Evolutionary conservation across 305 asterid genomes (phyloP), one percentile per base, ranked within the genome.

Genomic region (Plantago rigida): DNA sequence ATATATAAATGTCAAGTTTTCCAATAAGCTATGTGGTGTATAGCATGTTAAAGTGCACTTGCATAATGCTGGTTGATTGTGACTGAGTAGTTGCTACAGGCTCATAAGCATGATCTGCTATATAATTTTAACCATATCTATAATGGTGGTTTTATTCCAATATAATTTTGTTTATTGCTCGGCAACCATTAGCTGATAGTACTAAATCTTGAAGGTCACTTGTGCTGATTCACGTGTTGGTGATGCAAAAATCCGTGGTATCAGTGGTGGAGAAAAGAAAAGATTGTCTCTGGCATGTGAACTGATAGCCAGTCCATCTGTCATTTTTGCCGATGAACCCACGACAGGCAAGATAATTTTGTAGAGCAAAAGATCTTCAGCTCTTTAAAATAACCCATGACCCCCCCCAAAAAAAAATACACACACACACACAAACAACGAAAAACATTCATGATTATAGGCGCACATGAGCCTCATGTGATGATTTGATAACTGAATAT

Each of bases 221-320:
- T 88, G 97, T 76, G 99, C 97, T 65, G 96, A 92, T 81, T 83
- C 96, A 22, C 82, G 89, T 39, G 89, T 92, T 74, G 99, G 99
- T 60, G 96, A 92, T 81, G 91, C 91, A 52, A 92, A 89, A 85
- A 83, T 84, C 60, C 99, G 97, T 67, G 99, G 97, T 71, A 78
- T 92, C 65, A 92, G 99, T 82, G 99, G 97, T 36, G 99, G 99
- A 65, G 99, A 92, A 73, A 92, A 77, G 94, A 92, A 92, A 76
- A 83, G 99, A 73, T 67, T 92, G 72, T 75, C 99, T 22, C 71
- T 92, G 74, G 99, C 97, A 47, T 92, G 97, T 69, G 97, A 92
- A 67, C 94, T 92, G 13, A 92, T 92, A 67, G 96, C 99, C 65
- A 92, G 99, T 71, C 99, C 99, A 62, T 89, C 99, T 36, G 87